Percentiles rank a stretch among this genome's conserved stretches.
Conservation (phyloP, 495 filamentous ascomycete species). For the Coniosporium apollinis region DNA sequence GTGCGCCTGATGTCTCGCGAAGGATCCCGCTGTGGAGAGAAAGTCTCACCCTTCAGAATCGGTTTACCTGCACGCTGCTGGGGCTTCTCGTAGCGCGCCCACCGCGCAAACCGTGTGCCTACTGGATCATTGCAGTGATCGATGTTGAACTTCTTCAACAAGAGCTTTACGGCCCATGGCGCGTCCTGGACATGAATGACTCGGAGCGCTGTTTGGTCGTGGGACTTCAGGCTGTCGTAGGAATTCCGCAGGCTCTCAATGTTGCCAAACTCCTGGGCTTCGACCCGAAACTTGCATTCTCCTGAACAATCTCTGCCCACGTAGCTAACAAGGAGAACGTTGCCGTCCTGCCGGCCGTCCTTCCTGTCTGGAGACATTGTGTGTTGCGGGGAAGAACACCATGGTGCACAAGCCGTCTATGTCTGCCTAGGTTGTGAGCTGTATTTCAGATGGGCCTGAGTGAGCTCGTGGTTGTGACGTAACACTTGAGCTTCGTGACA, state of each 20-base stretch:
- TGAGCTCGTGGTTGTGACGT: too few relatives aligned
- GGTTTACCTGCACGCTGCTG: slow-evolving; percentile 32
- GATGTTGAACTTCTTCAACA: slow-evolving; percentile 38
- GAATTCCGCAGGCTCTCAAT: slow-evolving; percentile 25
- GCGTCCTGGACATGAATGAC: slow-evolving; percentile 42
- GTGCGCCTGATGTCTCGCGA: slow-evolving; percentile 34
- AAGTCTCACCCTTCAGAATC: slow-evolving; percentile 31
- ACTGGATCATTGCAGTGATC: slow-evolving; percentile 28
- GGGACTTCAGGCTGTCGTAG: slow-evolving; percentile 23
- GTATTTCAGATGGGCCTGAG: too few relatives aligned
- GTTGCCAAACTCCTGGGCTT: slow-evolving; percentile 31
- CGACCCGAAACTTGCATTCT: slow-evolving; percentile 25
- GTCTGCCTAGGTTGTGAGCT: too few relatives aligned
- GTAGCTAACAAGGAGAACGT: slow-evolving; percentile 22
- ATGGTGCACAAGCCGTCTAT: too few relatives aligned
- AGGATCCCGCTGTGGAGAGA: slow-evolving; percentile 32
- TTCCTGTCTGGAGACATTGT: too few relatives aligned
- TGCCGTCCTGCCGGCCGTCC: slow-evolving; percentile 6
- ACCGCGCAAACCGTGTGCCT: slow-evolving; percentile 32
- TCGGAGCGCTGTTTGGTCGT: slow-evolving; percentile 24
- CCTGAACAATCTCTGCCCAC: slow-evolving; percentile 8
- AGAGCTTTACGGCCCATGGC: slow-evolving; percentile 30
- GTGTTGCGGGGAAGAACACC: too few relatives aligned
- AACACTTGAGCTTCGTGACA: too few relatives aligned
- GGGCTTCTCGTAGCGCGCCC: slow-evolving; percentile 30